phyloP scores from a whole-genome alignment of 2,329 filamentous ascomycete genomes.

The Diaporthe citriasiana region DNA sequence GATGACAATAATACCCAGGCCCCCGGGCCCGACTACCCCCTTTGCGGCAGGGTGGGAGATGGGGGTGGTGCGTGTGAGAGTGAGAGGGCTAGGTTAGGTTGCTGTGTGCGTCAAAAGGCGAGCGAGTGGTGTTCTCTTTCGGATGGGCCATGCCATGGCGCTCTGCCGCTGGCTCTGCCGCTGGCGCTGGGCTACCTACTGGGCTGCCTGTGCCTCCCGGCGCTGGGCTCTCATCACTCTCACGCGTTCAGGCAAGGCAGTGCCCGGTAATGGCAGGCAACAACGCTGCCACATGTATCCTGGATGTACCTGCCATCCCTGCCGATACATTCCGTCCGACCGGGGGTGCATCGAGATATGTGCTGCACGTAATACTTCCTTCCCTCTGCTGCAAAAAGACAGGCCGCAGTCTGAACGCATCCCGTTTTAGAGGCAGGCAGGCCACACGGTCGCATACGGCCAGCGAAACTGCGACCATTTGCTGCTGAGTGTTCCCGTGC shows the following conservation, averaged over 20 bases:
- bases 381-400: not conserved
- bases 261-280: conserved; percentile 16
- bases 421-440: conserved; percentile 12
- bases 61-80: not conserved
- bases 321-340: conserved; percentile 30
- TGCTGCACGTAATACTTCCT: conserved; percentile 23
- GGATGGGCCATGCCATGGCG: conserved; percentile 31
- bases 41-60: conserved; percentile 22
- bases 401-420: conserved; percentile 24
- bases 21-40: conserved; percentile 8
- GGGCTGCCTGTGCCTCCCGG: conserved; percentile 5
- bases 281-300: conserved; percentile 37
- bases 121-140: conserved; percentile 17
- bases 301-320: conserved; percentile 31
- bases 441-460: conserved; percentile 7
- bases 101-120: conserved; percentile 2
- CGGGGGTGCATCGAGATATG: conserved; percentile 9
- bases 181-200: conserved; percentile 5
- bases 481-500: conserved; percentile 6
- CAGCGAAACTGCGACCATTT: conserved; percentile 5
- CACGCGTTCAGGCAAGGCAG: conserved; percentile 12
- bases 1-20: conserved; percentile 33
- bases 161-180: conserved; percentile 25
- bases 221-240: conserved; percentile 30
- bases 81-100: too few species aligned